phyloP scores from a whole-genome alignment of 768 basidiomycete genomes.

The Fomitopsis serialis region DNA sequence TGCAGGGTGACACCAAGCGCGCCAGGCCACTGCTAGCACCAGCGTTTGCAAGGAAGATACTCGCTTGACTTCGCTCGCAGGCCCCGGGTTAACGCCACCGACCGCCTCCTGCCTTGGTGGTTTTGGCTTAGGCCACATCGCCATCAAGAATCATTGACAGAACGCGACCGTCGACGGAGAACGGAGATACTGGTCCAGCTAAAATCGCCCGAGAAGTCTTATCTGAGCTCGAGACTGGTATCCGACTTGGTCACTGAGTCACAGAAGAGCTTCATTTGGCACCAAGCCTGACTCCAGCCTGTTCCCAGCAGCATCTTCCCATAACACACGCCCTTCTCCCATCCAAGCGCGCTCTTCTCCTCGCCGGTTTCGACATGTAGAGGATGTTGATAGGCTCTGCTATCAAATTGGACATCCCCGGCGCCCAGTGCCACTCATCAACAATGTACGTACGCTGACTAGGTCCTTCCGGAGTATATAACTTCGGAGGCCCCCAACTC shows the following conservation, averaged over 20 bases:
- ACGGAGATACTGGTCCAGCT: no score
- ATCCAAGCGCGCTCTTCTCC: neutral
- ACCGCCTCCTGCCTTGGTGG: no score
- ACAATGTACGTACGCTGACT: neutral
- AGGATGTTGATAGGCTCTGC: neutral
- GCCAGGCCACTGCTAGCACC: no score
- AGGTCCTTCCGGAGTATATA: neutral
- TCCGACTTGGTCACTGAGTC: neutral
- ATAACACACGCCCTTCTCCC: neutral
- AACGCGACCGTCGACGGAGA: no score
- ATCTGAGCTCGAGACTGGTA: no score
- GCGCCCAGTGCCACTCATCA: neutral
- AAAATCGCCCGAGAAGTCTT: no score
- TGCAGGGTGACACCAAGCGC: no score
- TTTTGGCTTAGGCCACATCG: no score
- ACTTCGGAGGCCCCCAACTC: neutral
- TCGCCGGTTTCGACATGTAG: slow-evolving; percentile 3
- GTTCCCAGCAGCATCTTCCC: neutral
- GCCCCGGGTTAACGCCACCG: no score
- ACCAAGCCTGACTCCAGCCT: neutral
- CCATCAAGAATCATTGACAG: no score
- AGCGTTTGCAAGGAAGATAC: no score
- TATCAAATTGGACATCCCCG: neutral
- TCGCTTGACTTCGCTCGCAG: no score
- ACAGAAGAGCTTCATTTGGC: neutral